Base-by-base conservation (phyloP, 306 rosid species). In the Sphenostylis stenocarpa region DNA sequence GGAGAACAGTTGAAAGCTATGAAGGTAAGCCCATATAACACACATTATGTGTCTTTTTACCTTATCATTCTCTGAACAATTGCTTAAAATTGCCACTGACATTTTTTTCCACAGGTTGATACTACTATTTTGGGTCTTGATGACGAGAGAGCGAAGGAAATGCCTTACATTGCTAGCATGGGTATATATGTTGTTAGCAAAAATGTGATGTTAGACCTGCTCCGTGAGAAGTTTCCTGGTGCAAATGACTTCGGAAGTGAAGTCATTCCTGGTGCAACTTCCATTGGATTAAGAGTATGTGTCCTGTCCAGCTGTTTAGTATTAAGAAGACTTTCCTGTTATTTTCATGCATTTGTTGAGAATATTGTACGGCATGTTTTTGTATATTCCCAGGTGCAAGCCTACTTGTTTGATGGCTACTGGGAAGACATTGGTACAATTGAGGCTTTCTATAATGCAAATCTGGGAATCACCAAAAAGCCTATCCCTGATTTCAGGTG, bases 401-500 rank as follows among this genome's bases (percentile, higher is more conserved):
- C 99, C 72, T 89, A 92, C 87, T 82, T 96, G 79, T 92, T 90
- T 68, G 99, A 96, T 82, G 99, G 99, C 73, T 96, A 96, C 81
- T 96, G 99, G 99, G 99, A 96, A 87, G 99, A 96, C 79, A 96
- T 96, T 60, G 98, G 99, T 84, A 96, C 99, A 28, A 96, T 96
- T 72, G 99, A 96, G 80, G 99, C 99, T 77, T 96, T 96, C 87
- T 96, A 92, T 70, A 92, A 96, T 86, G 98, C 99, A 34, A 96
- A 96, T 70, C 83, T 96, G 78, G 99, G 99, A 48, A 96, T 96
- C 81, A 96, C 98, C 48, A 92, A 92, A 84, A 95, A 96, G 82
- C 98, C 99, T 24, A 84, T 96, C 29, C 99, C 99, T 41, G 99
- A 96, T 76, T 96, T 96, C 83, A 96, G 98, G 99, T 96, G 70